phyloP scores from a whole-genome alignment of 202 grass and related monocot genomes.

The Cymbopogon flexuosus region DNA sequence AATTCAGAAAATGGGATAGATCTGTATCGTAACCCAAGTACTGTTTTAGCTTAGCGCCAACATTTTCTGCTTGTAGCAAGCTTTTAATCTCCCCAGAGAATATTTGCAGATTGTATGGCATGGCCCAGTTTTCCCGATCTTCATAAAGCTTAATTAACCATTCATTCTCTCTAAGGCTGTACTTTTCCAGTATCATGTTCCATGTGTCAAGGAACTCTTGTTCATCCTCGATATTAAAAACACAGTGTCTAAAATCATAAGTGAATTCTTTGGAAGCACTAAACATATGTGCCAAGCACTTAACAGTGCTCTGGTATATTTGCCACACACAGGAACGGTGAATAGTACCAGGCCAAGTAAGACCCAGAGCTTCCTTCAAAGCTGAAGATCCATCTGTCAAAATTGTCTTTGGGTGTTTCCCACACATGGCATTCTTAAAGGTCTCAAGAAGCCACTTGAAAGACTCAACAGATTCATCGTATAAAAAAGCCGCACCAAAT shows the following conservation, averaged over 20 bases:
- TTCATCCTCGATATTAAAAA: constrained; percentile 69
- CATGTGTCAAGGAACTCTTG: constrained; percentile 69
- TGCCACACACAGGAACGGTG: constrained; percentile 64
- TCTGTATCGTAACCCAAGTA: constrained; percentile 46
- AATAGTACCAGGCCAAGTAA: constrained; percentile 57
- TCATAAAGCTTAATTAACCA: constrained; percentile 67
- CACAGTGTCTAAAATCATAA: constrained; percentile 64
- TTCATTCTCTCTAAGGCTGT: constrained; percentile 62
- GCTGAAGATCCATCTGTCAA: constrained; percentile 48
- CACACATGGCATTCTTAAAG: constrained; percentile 66
- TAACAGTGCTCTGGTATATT: constrained; percentile 66
- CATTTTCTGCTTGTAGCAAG: constrained; percentile 52
- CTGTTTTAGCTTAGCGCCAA: constrained; percentile 39
- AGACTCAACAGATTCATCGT: constrained; percentile 80
- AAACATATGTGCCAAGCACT: constrained; percentile 48
- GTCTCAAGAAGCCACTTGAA: constrained; percentile 88
- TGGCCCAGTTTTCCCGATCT: constrained; percentile 73
- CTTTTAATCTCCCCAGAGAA: constrained; percentile 67
- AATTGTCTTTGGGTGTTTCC: constrained; percentile 62
- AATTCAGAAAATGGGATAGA: constrained; percentile 47
- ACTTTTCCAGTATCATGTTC: constrained; percentile 64
- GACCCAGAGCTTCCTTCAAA: constrained; percentile 60
- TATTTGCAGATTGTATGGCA: constrained; percentile 42
- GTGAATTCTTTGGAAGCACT: constrained; percentile 41
- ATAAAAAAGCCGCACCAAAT: constrained; percentile 79